Base-by-base conservation (phyloP, 805 yeast genomes). In the Torulaspora indica region DNA sequence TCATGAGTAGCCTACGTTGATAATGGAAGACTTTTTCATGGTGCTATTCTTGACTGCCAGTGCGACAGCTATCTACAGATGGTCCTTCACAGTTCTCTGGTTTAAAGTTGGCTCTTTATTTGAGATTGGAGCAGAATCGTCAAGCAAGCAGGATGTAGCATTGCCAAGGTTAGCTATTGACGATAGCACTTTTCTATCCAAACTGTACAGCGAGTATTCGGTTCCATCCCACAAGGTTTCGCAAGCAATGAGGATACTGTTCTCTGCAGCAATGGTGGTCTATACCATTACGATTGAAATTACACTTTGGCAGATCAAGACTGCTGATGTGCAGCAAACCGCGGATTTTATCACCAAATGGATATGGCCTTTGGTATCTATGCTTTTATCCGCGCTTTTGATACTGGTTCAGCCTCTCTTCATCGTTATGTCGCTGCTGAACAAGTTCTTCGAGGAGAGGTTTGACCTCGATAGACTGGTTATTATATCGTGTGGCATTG, bases 401-500 rank as follows among this genome's bases (percentile, higher is more conserved):
- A 55, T 62, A 4, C 35, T 61, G 15, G 39, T 60, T 12, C 66
- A 61, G 38, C 68, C 68, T 5, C 61, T 58, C 38, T 45, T 61
- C 18, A 56, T 60, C 17, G 33, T 60, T 2, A 48, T 61, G 22
- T 53, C 63, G 4, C 30, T 64, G 6, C 38, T 64, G 23, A 57
- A 55, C 42, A 64, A 64, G 42, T 64, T 61, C 42, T 63, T 55
- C 27, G 52, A 57, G 35, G 67, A 61, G 35, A 52, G 30, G 30
- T 45, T 53, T 25, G 53, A 49, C 32, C 43, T 57, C 3, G 60
- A 56, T 24, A 47, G 52, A 33, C 40, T 62, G 29, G 40, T 56
- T 5, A 45, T 58, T 4, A 38, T 56, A 5, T 51, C 66, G 2
- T 45, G 53, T 17, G 52, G 43, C 1, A 31, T 40, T 8, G 35